phyloP scores from a whole-genome alignment of 768 basidiomycete species.

The Tremella mesenterica region DNA sequence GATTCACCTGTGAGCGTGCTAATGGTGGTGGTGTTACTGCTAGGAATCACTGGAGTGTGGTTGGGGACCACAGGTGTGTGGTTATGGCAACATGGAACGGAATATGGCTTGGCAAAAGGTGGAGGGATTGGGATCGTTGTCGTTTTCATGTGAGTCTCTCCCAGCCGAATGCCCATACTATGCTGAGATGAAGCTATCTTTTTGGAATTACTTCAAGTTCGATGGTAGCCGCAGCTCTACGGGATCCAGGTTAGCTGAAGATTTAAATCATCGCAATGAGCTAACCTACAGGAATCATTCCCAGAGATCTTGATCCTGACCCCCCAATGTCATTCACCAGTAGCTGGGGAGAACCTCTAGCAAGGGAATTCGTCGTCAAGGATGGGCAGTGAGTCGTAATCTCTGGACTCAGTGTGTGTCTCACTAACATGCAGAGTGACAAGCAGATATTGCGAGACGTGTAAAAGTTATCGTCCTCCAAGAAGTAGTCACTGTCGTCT shows the following conservation, averaged over 20 bases:
- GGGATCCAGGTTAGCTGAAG: constrained; percentile 29
- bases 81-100: constrained; percentile 66
- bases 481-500: constrained; percentile 92
- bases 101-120: constrained; percentile 54
- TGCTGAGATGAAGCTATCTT: constrained; percentile 14
- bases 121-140: constrained; percentile 49
- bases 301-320: constrained; percentile 73
- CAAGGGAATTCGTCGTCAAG: constrained; percentile 71
- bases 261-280: constrained; percentile 42
- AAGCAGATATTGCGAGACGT: constrained; percentile 89
- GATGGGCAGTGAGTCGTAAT: constrained; percentile 57
- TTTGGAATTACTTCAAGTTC: constrained; percentile 25
- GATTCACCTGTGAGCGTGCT: constrained; percentile 79
- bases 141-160: constrained; percentile 54
- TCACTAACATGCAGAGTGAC: constrained; percentile 55
- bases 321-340: constrained; percentile 60
- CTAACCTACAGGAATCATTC: constrained; percentile 81
- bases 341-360: constrained; percentile 52
- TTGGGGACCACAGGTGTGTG: constrained; percentile 78
- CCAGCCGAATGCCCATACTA: constrained; percentile 39
- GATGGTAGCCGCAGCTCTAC: constrained; percentile 30
- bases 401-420: neutral
- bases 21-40: constrained; percentile 54
- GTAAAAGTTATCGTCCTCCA: constrained; percentile 84
- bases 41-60: constrained; percentile 70